phyloP scores from a whole-genome alignment of 345 rosid genomes.

The Lenwebbia sp. region DNA sequence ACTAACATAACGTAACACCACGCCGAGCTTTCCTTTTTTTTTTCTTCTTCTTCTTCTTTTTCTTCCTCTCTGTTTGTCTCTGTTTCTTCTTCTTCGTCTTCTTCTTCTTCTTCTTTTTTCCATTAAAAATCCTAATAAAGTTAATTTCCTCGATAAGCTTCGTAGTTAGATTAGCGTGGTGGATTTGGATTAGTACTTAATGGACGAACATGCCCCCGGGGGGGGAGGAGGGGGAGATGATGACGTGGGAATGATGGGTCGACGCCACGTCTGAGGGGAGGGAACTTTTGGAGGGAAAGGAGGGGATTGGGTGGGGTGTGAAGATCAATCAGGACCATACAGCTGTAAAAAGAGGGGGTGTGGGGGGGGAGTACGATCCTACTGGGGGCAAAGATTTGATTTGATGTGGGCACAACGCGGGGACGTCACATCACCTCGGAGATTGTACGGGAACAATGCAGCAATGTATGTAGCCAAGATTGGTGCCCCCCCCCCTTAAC shows the following conservation, averaged over 20 bases:
- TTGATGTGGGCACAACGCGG: neutral
- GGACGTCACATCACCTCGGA: slow-evolving; percentile 8
- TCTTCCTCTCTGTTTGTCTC: neutral
- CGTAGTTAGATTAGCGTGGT: too few species aligned
- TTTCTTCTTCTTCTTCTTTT: neutral
- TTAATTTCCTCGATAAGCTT: neutral
- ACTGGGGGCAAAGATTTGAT: slow-evolving; percentile 7
- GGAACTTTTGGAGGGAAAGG: neutral
- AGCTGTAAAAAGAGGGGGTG: neutral
- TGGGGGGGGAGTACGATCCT: neutral
- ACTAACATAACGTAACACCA: neutral
- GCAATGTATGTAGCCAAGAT: neutral
- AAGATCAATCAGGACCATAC: neutral
- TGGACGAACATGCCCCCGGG: neutral
- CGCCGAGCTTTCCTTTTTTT: neutral
- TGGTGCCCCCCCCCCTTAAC: neutral
- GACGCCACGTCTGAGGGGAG: neutral
- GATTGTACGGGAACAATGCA: slow-evolving; percentile 7
- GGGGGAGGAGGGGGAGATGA: neutral
- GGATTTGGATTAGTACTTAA: too few species aligned
- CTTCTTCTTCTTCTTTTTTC: neutral
- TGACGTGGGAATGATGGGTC: neutral
- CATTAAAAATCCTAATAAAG: neutral
- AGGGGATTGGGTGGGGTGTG: neutral
- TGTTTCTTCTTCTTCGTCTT: neutral